Percentiles rank a stretch among this genome's conserved stretches.
These are phyloP conservation scores for Epithemia pelagica DNA, from an alignment of 108 stramenopile species.

Conservation along the genomic window DNA sequence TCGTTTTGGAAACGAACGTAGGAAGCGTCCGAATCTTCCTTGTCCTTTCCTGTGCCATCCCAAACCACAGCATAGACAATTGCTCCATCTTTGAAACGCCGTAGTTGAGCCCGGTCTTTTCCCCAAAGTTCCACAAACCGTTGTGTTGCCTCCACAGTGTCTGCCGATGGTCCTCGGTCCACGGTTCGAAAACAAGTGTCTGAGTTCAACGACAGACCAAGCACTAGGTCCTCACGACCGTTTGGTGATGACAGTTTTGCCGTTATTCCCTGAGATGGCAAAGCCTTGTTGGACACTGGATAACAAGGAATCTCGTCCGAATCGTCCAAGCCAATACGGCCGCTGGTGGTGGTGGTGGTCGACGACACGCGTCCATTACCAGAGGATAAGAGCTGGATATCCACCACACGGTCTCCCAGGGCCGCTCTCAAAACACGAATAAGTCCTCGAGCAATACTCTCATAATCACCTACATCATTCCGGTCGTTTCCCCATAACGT, in stretches of 20 bases:
- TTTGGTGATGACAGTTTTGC: slow-evolving; percentile 13
- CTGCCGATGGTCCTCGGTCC: slow-evolving; percentile 78
- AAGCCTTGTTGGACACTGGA: neutral
- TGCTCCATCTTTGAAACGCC: slow-evolving; percentile 86
- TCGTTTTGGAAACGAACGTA: slow-evolving; percentile 38
- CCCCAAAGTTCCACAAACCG: slow-evolving; percentile 76
- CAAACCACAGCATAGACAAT: slow-evolving; percentile 86
- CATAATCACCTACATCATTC: slow-evolving; percentile 43
- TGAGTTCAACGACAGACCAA: slow-evolving; percentile 62
- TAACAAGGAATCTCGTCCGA: slow-evolving; percentile 24
- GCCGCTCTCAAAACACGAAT: slow-evolving; percentile 45
- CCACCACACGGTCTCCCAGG: slow-evolving; percentile 57
- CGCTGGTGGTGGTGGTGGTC: neutral
- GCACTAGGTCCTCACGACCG: slow-evolving; percentile 20
- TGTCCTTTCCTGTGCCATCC: slow-evolving; percentile 31
- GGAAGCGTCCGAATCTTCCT: slow-evolving; percentile 4
- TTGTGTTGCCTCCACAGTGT: slow-evolving; percentile 40
- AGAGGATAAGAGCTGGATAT: slow-evolving; percentile 48
- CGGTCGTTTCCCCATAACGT: slow-evolving; percentile 6
- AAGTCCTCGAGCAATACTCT: slow-evolving; percentile 40
- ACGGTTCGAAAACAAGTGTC: slow-evolving; percentile 63
- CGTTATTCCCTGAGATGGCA: neutral
- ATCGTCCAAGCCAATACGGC: neutral
- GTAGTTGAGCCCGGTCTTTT: slow-evolving; percentile 50
- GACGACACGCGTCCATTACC: slow-evolving; percentile 54